Percentiles rank a stretch among this genome's conserved stretches.
Evolutionary conservation across 2,329 filamentous ascomycete species (phyloP).

Genomic region (Penicillium sp.): DNA sequence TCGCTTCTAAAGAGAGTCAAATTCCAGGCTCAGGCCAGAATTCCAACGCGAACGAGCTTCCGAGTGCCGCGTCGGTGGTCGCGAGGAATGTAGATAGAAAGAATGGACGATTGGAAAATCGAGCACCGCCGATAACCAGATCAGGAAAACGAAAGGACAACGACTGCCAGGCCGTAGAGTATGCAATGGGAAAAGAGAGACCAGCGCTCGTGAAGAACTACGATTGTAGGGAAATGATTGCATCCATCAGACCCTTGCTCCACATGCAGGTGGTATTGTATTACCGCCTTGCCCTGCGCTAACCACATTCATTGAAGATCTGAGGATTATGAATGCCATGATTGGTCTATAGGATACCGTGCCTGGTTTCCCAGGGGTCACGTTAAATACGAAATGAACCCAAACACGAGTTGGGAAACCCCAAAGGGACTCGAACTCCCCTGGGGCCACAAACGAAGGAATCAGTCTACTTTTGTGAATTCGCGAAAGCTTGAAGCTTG

Average conservation of each 20-base stretch:
- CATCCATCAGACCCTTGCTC: slow-evolving; percentile 8
- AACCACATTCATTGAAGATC: slow-evolving; percentile 5
- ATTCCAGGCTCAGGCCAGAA: slow-evolving; percentile 4
- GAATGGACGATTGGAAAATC: slow-evolving; percentile 25
- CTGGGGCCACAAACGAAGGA: too few relatives aligned
- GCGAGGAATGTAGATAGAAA: slow-evolving; percentile 27
- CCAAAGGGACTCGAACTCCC: background rate
- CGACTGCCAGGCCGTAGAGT: slow-evolving; percentile 24
- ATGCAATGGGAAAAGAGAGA: background rate
- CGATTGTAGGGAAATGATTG: slow-evolving; percentile 6
- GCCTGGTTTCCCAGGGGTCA: slow-evolving; percentile 10
- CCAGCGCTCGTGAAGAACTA: background rate
- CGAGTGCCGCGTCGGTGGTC: slow-evolving; percentile 13
- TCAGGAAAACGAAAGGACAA: slow-evolving; percentile 22
- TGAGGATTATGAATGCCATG: background rate
- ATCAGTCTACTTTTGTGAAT: too few relatives aligned
- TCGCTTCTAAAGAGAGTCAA: slow-evolving; percentile 9
- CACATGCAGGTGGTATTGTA: background rate
- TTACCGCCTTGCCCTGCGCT: background rate
- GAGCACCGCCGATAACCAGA: slow-evolving; percentile 21
- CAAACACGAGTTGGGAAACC: slow-evolving; percentile 1
- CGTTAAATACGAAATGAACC: slow-evolving; percentile 1
- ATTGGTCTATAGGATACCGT: slow-evolving; percentile 13
- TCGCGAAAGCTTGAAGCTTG: background rate
- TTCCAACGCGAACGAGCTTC: slow-evolving; percentile 19